Evolutionary conservation across 768 basidiomycete genomes (phyloP).

Genomic region (Pleurotus cornucopiae): DNA sequence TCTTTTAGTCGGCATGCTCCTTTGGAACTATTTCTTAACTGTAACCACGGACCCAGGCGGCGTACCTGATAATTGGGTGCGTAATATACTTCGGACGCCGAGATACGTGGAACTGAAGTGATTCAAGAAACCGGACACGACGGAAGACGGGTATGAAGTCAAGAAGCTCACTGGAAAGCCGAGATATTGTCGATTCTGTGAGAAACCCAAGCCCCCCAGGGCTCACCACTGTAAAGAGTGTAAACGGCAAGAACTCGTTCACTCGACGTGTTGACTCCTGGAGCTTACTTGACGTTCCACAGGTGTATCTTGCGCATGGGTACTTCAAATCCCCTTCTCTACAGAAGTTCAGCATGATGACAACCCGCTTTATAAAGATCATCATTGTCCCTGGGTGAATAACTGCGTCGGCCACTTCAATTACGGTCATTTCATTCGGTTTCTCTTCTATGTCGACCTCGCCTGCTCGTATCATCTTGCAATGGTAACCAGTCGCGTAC

Average conservation of each 20-base stretch:
- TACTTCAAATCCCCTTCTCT: constrained; percentile 24
- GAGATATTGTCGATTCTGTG: constrained; percentile 84
- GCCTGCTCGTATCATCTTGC: constrained; percentile 81
- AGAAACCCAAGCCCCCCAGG: constrained; percentile 80
- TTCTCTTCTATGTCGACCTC: constrained; percentile 89
- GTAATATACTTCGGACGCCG: background rate
- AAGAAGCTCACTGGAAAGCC: constrained; percentile 84
- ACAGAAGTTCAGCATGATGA: background rate
- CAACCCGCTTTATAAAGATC: constrained; percentile 43
- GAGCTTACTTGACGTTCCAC: constrained; percentile 8
- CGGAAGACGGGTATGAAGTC: constrained; percentile 76
- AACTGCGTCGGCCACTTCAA: constrained; percentile 95
- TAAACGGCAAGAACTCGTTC: constrained; percentile 49
- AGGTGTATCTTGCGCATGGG: constrained; percentile 92
- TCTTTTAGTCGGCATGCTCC: constrained; percentile 66
- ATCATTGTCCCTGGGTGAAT: constrained; percentile 91
- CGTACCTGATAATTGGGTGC: constrained; percentile 78
- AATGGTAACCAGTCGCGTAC: constrained; percentile 74
- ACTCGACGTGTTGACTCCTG: background rate
- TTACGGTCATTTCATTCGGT: constrained; percentile 85
- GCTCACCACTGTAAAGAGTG: constrained; percentile 94
- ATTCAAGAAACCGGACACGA: constrained; percentile 68
- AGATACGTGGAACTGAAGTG: background rate
- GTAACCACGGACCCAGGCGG: constrained; percentile 81
- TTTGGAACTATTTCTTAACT: constrained; percentile 87